phyloP scores from a whole-genome alignment of 305 asterid species.

The Salvia sclarea region DNA sequence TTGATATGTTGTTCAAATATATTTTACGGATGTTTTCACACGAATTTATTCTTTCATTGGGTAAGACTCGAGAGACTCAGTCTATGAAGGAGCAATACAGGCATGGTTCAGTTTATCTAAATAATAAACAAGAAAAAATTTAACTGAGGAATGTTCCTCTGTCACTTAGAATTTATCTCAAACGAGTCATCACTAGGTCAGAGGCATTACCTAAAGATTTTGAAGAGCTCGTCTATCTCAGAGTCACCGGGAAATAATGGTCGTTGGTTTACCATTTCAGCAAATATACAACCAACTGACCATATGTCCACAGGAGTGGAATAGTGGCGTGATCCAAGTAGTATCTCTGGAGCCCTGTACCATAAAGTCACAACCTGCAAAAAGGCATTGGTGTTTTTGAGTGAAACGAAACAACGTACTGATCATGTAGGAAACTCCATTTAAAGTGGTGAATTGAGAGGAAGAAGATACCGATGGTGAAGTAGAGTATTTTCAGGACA shows the following conservation, averaged over 20 bases:
- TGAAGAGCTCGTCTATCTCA: conserved; percentile 92
- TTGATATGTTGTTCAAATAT: conserved; percentile 6
- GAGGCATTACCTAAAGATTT: conserved; percentile 77
- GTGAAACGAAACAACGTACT: conserved; percentile 6
- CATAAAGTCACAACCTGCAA: conserved; percentile 95
- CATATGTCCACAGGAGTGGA: conserved; percentile 97
- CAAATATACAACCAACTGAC: conserved; percentile 99
- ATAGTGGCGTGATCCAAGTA: conserved; percentile 94
- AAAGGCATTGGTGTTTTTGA: conserved; percentile 26
- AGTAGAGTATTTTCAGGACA: conserved; percentile 9
- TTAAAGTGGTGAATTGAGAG: conserved; percentile 15
- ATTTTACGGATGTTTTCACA: not conserved
- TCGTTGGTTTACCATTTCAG: conserved; percentile 88
- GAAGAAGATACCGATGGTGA: conserved; percentile 21
- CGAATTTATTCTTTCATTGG: not conserved
- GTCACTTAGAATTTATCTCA: not conserved
- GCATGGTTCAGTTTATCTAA: conserved; percentile 2
- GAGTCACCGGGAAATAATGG: conserved; percentile 98
- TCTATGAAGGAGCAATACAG: not conserved
- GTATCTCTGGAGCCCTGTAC: conserved; percentile 99
- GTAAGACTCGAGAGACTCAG: conserved; percentile 2
- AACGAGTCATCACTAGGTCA: conserved; percentile 11
- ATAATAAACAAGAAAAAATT: conserved; percentile 1
- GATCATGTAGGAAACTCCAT: conserved; percentile 11
- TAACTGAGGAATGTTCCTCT: not conserved